Conservation (phyloP, 2,329 filamentous ascomycete genomes). For the Davidsoniella virescens region DNA sequence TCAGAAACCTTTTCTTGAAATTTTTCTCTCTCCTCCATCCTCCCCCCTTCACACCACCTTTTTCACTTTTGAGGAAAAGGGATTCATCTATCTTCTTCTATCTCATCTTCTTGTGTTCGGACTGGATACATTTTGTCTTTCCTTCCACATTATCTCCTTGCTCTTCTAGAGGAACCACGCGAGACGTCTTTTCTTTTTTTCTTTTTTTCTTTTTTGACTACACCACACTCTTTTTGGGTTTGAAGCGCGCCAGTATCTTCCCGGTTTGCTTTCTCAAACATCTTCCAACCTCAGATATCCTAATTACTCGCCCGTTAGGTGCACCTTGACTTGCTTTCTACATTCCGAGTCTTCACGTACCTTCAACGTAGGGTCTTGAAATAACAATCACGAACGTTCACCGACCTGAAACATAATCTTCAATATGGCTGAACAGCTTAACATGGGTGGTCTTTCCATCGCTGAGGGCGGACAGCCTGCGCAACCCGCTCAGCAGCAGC, state of each 20-base stretch:
- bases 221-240: slow-evolving; percentile 18
- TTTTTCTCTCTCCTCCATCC: slow-evolving; percentile 19
- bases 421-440: slow-evolving; percentile 70
- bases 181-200: slow-evolving; percentile 26
- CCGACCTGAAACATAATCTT: slow-evolving; percentile 14
- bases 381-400: background rate
- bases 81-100: slow-evolving; percentile 11
- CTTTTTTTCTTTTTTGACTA: too few relatives aligned
- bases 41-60: slow-evolving; percentile 20
- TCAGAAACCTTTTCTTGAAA: slow-evolving; percentile 11
- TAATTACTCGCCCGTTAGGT: background rate
- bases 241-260: slow-evolving; percentile 6
- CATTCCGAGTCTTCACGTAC: background rate
- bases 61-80: slow-evolving; percentile 15
- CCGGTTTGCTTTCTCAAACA: slow-evolving; percentile 8
- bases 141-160: slow-evolving; percentile 20
- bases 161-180: slow-evolving; percentile 28
- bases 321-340: background rate
- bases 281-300: background rate
- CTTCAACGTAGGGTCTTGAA: slow-evolving; percentile 2
- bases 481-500: slow-evolving; percentile 21
- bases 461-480: slow-evolving; percentile 15
- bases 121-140: slow-evolving; percentile 14
- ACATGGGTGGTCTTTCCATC: slow-evolving; percentile 53
- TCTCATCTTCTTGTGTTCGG: slow-evolving; percentile 8